Evolutionary conservation across 768 basidiomycete genomes (phyloP), one percentile per base, ranked within the genome.

Genomic region (Brasilioporus rufonigricans): DNA sequence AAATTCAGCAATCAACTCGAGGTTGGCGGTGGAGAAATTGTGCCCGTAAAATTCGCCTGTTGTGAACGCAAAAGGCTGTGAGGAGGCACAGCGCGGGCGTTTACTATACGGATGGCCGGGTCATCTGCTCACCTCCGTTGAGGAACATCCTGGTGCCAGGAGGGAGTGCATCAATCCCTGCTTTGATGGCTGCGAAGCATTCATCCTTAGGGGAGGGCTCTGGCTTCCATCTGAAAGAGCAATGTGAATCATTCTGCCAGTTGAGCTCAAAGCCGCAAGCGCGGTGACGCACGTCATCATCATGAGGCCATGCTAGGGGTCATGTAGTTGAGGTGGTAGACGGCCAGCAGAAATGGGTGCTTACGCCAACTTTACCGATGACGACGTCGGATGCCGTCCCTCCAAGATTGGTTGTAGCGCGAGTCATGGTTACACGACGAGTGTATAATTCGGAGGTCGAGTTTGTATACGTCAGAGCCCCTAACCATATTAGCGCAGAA

Each of bases 31-130:
- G 11, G 70, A 55, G 10, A 59, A 24, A 26, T 76, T 70, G 21
- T 70, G 63, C 0, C 77, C 82, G 57, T 89, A 89, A 69, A 88
- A 88, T 51, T 81, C 79, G 32, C 76, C 84, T 74, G 55, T 18
- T 7, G n/a, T 1, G 43, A 11, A n/a, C n/a, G n/a, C n/a, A n/a
- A n/a, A n/a, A n/a, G n/a, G n/a, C n/a, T n/a, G n/a, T n/a, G n/a
- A n/a, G n/a, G 19, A 21, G 8, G 11, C 39, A 23, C 19, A 11
- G 19, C 19, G 39, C 19, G 19, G 19, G n/a, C 27, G 27, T 29
- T 29, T 9, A 29, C 27, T 29, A 29, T 29, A 29, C 9, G 4
- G 27, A 29, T 29, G 27, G 35, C 16, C 35, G 16, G 16, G 35
- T 45, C 6, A 29, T 32, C 16, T 12, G 32, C 35, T 16, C 57